These are phyloP conservation scores for Starmerella roubikii DNA, from an alignment of 805 yeast genomes.

Conservation along the genomic window DNA sequence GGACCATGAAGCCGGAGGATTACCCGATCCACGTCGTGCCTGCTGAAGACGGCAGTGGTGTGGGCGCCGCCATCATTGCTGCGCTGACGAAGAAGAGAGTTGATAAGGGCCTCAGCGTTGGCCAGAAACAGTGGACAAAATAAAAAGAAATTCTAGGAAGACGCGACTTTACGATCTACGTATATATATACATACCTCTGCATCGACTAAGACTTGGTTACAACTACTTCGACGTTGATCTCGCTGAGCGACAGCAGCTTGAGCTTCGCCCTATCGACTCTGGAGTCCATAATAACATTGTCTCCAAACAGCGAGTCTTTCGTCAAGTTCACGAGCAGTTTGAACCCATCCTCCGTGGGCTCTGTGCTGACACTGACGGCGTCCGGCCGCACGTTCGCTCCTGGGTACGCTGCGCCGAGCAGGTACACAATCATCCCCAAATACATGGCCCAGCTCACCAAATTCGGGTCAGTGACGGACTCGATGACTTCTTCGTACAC, in stretches of 20 bases:
- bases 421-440: constrained; percentile 64
- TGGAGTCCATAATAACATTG: constrained; percentile 13
- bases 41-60: constrained; percentile 98
- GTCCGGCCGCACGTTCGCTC: constrained; percentile 55
- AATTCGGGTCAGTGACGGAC: constrained; percentile 22
- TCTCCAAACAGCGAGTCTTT: constrained; percentile 14
- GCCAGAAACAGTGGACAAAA: constrained; percentile 11
- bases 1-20: constrained; percentile 42
- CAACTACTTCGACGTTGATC: constrained; percentile 1
- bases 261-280: constrained; percentile 3
- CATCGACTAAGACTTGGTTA: not conserved
- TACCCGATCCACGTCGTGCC: constrained; percentile 78
- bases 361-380: constrained; percentile 16
- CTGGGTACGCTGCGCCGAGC: constrained; percentile 69
- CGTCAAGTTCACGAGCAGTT: constrained; percentile 17
- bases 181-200: not conserved
- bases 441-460: constrained; percentile 59
- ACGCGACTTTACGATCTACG: not conserved
- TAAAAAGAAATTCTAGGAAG: too few species aligned
- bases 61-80: constrained; percentile 96
- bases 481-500: constrained; percentile 6
- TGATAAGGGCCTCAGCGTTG: constrained; percentile 38
- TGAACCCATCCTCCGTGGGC: constrained; percentile 11
- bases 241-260: not conserved
- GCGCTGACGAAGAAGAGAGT: constrained; percentile 80